A percentile compares a stretch with the other conserved stretches of the same genome.
Evolutionary conservation across 164 flowering plant genomes (phyloP).

Genomic region (Liquidambar formosana): DNA sequence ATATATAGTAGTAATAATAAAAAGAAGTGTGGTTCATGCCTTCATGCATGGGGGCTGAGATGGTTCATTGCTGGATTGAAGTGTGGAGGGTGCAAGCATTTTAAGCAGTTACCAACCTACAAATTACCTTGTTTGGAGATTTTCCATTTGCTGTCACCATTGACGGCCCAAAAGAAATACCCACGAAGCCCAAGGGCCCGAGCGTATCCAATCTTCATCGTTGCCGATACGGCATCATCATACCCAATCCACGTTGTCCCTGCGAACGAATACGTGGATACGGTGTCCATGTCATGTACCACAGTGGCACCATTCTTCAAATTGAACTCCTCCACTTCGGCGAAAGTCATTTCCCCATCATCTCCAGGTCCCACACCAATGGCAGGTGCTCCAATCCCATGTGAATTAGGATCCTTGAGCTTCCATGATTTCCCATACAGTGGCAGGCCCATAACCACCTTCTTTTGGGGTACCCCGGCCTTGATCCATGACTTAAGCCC

Average conservation of each 20-base stretch:
- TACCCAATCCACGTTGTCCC: constrained; percentile 46
- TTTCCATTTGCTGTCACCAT: constrained; percentile 37
- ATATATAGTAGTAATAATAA: no score
- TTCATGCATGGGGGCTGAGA: no score
- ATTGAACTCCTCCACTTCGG: constrained; percentile 32
- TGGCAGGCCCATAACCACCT: constrained; percentile 56
- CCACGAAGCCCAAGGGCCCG: constrained; percentile 40
- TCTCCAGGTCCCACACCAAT: constrained; percentile 41
- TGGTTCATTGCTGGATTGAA: no score
- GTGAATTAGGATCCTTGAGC: constrained; percentile 27
- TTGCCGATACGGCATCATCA: constrained; percentile 29
- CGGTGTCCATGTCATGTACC: constrained; percentile 34
- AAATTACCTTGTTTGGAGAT: constrained; percentile 35
- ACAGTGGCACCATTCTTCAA: constrained; percentile 26
- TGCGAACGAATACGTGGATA: constrained; percentile 37
- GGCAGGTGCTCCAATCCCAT: constrained; percentile 43
- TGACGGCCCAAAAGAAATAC: constrained; percentile 56
- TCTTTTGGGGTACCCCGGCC: constrained; percentile 29
- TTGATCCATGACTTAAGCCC: constrained; percentile 47
- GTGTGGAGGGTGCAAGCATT: no score
- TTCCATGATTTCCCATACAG: constrained; percentile 48
- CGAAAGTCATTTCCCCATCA: constrained; percentile 26
- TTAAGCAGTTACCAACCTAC: neutral
- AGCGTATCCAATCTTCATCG: constrained; percentile 41
- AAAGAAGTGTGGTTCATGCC: no score